A percentile compares a stretch with the other conserved stretches of the same genome.
These are phyloP conservation scores for Arabidopsis lyrata DNA, from an alignment of 441 rosid genomes.

Conservation along the genomic window DNA sequence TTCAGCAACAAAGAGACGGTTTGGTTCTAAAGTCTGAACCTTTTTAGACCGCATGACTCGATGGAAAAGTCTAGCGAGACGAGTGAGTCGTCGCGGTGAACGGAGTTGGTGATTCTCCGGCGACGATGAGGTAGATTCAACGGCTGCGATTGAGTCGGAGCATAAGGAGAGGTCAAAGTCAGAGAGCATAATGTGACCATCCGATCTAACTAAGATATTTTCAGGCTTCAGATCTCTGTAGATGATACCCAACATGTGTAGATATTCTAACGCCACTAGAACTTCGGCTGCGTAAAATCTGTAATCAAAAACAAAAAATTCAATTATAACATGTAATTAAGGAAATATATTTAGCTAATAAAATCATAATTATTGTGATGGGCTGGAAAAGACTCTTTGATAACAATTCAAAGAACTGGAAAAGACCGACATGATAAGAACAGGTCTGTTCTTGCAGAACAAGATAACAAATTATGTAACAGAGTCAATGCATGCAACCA, in stretches of 20 bases:
- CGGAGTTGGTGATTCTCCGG: too few relatives aligned
- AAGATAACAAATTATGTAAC: constrained; percentile 55
- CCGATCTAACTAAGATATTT: constrained; percentile 71
- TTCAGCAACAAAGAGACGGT: constrained; percentile 74
- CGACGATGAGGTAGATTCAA: constrained; percentile 58
- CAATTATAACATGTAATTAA: not conserved
- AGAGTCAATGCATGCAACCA: constrained; percentile 54
- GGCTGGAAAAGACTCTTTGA: constrained; percentile 2
- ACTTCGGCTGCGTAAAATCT: constrained; percentile 82
- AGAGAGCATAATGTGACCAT: constrained; percentile 91
- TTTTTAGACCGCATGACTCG: constrained; percentile 67
- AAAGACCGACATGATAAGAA: constrained; percentile 55
- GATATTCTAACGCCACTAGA: constrained; percentile 72
- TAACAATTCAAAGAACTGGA: constrained; percentile 40
- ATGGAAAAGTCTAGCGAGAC: constrained; percentile 56
- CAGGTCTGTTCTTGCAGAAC: constrained; percentile 44
- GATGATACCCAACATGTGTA: constrained; percentile 79
- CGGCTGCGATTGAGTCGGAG: constrained; percentile 76
- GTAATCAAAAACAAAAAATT: constrained; percentile 22
- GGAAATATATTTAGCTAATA: not conserved
- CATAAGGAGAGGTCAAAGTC: constrained; percentile 80
- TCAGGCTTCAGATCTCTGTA: constrained; percentile 83
- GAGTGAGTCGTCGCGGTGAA: not conserved
- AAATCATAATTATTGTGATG: constrained; percentile 3
- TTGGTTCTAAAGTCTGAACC: constrained; percentile 55